These are phyloP conservation scores for Cladosporium sp. DNA, from an alignment of 2,329 filamentous ascomycete species.

Conservation along the genomic window DNA sequence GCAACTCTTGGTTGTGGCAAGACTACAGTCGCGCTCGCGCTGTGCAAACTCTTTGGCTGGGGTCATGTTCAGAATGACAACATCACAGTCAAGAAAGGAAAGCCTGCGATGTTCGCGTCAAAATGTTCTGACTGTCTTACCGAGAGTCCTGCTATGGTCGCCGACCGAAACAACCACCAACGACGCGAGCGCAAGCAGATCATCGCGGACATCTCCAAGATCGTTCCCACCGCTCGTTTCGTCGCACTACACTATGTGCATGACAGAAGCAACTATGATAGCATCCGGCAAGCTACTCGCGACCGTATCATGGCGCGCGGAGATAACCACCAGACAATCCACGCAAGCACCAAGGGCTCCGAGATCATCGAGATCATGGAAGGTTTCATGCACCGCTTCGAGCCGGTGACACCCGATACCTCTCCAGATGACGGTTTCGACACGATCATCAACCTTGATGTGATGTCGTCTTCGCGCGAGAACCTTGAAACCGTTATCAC, in stretches of 20 bases:
- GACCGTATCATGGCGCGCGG: constrained; percentile 77
- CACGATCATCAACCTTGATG: constrained; percentile 76
- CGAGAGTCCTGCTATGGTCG: constrained; percentile 68
- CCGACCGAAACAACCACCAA: constrained; percentile 92
- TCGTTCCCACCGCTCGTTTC: constrained; percentile 61
- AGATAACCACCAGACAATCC: constrained; percentile 97
- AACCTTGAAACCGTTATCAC: constrained; percentile 79
- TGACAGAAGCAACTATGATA: constrained; percentile 61
- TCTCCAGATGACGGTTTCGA: constrained; percentile 81
- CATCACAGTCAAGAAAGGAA: constrained; percentile 69
- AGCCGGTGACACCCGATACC: constrained; percentile 62
- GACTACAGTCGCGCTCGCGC: constrained; percentile 80
- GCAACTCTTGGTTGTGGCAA: constrained; percentile 96
- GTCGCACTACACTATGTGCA: constrained; percentile 89
- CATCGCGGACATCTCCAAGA: constrained; percentile 66
- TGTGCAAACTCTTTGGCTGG: constrained; percentile 81
- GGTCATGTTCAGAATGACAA: constrained; percentile 97
- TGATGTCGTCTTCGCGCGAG: constrained; percentile 67
- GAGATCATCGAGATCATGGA: constrained; percentile 93
- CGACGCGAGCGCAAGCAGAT: constrained; percentile 83
- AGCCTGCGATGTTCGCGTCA: constrained; percentile 72
- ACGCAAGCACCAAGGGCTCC: constrained; percentile 67
- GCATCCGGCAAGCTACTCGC: constrained; percentile 69
- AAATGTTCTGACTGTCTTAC: constrained; percentile 62
- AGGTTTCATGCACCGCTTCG: constrained; percentile 81